Evolutionary conservation across 1,139 yeast species (phyloP), one percentile per base, ranked within the genome.

Genomic region (Candida freyschussii): DNA sequence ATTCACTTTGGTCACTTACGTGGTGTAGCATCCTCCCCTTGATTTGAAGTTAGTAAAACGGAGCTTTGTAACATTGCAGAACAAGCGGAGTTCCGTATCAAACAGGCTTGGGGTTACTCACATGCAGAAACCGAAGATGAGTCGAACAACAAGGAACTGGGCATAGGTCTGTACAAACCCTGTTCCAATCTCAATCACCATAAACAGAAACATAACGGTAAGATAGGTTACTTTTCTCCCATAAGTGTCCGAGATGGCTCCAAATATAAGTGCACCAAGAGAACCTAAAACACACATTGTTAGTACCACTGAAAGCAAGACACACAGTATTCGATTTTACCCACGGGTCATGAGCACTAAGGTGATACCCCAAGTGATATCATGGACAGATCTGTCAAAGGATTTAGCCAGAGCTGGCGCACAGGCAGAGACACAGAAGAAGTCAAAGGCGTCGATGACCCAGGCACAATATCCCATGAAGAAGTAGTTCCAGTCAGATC

Each of bases 281-380:
- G 78, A 69, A 29, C n/a, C 13, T 21, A 21, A 11, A 5, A 21
- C 13, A 12, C n/a, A 21, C 23, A 3, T 12, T 11, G 13, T 4
- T 9, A 10, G 23, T 12, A 21, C 6, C 8, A 21, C 13, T 21
- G 23, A 4, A 4, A 12, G 13, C 7, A 10, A n/a, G n/a, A n/a
- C n/a, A n/a, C n/a, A n/a, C n/a, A n/a, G n/a, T n/a, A n/a, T n/a
- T n/a, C n/a, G n/a, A n/a, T n/a, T n/a, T n/a, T n/a, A n/a, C n/a
- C n/a, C n/a, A 43, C 79, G 59, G 33, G 73, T 62, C 78, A 73
- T 73, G 29, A 73, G 57, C 27, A 72, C 79, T 33, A 72, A 55
- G 1, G 78, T 72, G 32, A 73, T 63, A 28, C 78, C 78, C 79
- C 78, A 72, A 4, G 78, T 68, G 39, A 73, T 57, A 23, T 65